Evolutionary conservation across 2,329 filamentous ascomycete species (phyloP).

Genomic region (Colletotrichum sp.): DNA sequence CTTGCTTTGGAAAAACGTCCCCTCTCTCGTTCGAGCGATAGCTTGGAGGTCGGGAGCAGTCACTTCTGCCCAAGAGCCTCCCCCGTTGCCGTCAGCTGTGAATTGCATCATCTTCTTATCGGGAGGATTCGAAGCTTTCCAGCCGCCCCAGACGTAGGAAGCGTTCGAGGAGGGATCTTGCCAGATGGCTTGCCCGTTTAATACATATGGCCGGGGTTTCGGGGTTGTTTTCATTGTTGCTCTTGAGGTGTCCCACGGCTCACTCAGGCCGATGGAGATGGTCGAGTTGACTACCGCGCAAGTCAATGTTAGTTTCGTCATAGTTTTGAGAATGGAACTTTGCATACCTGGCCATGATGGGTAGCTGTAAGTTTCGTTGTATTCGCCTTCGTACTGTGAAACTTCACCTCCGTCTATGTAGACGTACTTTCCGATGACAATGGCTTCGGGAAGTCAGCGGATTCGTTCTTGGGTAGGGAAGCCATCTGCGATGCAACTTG

Average conservation of each 20-base stretch:
- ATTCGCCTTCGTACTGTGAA: not conserved
- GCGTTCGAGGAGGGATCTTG: fast-evolving
- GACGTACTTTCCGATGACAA: not conserved
- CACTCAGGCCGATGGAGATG: not conserved
- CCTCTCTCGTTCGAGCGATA: not conserved
- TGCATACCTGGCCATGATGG: not conserved
- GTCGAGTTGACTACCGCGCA: not conserved
- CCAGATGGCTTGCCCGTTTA: not conserved
- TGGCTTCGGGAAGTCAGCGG: not conserved
- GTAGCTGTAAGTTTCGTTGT: not conserved
- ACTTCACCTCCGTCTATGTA: not conserved
- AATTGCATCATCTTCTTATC: not conserved
- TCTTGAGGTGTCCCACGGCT: not conserved
- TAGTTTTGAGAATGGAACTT: fast-evolving
- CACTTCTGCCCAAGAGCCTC: fast-evolving
- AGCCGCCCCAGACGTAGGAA: not conserved
- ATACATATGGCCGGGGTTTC: fast-evolving
- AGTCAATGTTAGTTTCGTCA: fast-evolving
- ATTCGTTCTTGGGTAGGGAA: not conserved
- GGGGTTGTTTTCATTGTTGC: not conserved
- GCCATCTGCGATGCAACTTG: fast-evolving
- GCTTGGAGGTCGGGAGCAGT: not conserved
- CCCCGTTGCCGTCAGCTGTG: fast-evolving
- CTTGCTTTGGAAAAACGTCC: not conserved
- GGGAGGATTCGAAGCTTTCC: fast-evolving